Percentiles rank a stretch among this genome's conserved stretches.
Conservation (phyloP, 805 yeast genomes). For the Kregervanrija pseudodelftensis region DNA sequence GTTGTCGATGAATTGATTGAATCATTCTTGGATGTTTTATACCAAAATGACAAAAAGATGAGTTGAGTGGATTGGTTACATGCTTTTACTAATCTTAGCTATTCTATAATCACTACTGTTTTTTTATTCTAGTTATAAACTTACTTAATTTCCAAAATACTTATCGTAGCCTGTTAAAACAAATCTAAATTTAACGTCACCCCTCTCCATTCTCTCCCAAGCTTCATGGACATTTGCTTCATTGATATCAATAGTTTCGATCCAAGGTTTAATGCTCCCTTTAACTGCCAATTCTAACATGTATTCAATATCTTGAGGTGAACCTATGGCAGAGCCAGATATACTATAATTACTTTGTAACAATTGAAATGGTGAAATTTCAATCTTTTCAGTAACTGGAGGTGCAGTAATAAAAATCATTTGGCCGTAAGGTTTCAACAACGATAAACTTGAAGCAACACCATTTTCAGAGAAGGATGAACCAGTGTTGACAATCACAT, state of each 20-base stretch:
- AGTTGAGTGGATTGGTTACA: not conserved
- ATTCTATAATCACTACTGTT: too few species aligned
- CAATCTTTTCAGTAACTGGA: constrained; percentile 29
- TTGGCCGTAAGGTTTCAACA: constrained; percentile 25
- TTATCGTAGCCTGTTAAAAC: constrained; percentile 44
- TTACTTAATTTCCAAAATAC: constrained; percentile 6
- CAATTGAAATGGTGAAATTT: constrained; percentile 26
- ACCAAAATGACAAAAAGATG: constrained; percentile 36
- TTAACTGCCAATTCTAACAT: constrained; percentile 44
- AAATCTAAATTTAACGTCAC: constrained; percentile 49
- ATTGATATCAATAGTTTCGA: constrained; percentile 42
- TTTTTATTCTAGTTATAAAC: too few species aligned
- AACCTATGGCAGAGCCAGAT: constrained; percentile 31
- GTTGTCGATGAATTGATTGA: constrained; percentile 74
- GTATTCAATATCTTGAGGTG: constrained; percentile 37
- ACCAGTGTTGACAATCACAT: constrained; percentile 42
- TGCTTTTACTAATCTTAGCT: too few species aligned
- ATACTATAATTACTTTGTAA: constrained; percentile 26
- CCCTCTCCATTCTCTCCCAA: constrained; percentile 39
- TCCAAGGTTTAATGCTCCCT: constrained; percentile 41
- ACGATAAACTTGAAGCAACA: constrained; percentile 16
- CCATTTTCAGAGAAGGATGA: constrained; percentile 28
- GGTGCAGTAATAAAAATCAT: constrained; percentile 19
- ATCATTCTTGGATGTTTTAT: constrained; percentile 76
- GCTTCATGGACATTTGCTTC: constrained; percentile 37